phyloP scores from a whole-genome alignment of 441 rosid genomes.

The Omphalea diandra region DNA sequence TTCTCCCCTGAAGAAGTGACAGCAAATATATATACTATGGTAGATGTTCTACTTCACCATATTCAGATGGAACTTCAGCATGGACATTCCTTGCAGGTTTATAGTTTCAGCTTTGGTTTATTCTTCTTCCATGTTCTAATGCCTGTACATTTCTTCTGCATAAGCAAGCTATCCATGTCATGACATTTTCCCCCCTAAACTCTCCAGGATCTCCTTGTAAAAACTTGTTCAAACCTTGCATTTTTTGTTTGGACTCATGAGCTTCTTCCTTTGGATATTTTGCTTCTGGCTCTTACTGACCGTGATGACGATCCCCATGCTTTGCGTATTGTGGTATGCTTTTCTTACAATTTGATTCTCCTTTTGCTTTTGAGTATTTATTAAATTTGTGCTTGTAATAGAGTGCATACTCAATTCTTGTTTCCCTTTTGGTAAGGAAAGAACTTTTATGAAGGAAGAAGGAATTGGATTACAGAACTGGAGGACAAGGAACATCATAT shows the following conservation, averaged over 20 bases:
- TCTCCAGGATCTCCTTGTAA: conserved; percentile 55
- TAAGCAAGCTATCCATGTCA: background rate
- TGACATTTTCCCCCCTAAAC: background rate
- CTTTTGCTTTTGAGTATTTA: conserved; percentile 5
- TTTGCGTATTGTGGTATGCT: conserved; percentile 76
- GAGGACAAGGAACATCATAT: conserved; percentile 6
- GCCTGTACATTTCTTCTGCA: conserved; percentile 7
- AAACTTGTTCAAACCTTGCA: conserved; percentile 70
- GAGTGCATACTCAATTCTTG: background rate
- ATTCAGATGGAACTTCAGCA: conserved; percentile 74
- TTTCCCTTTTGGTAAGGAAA: background rate
- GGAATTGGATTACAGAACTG: background rate
- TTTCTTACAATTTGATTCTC: conserved; percentile 19
- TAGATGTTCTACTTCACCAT: conserved; percentile 88
- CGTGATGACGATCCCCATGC: conserved; percentile 99
- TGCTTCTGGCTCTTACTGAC: conserved; percentile 88
- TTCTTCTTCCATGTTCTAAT: conserved; percentile 12
- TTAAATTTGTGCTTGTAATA: background rate
- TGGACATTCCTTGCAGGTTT: conserved; percentile 75
- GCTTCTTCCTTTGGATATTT: conserved; percentile 89
- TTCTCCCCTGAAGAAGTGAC: conserved; percentile 95
- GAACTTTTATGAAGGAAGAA: background rate
- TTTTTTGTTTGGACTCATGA: conserved; percentile 89
- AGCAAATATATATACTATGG: conserved; percentile 89
- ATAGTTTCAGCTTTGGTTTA: conserved; percentile 12